Evolutionary conservation across 2,329 filamentous ascomycete genomes (phyloP), one percentile per base, ranked within the genome.

Genomic region (Alternaria angustiovoidea): DNA sequence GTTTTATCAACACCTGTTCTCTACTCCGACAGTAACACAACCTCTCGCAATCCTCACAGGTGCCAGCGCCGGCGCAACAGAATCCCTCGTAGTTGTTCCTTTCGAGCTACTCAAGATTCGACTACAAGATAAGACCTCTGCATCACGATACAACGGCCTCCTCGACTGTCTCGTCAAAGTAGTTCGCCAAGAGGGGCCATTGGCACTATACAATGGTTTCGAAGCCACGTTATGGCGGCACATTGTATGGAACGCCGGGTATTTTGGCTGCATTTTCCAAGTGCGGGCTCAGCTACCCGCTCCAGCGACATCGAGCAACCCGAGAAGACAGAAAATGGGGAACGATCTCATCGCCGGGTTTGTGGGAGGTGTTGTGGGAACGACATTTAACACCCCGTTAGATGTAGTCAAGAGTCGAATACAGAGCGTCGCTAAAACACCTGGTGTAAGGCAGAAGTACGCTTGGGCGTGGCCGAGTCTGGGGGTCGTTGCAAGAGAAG

Each of bases 361-460:
- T 55, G 69, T 74, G 5, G 72, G 72, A 2, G 72, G 72, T 5
- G 54, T 75, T 0, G 70, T 71, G 14, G 72, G 71, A 0, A 75
- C 72, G 8, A 74, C 72, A 48, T 66, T 74, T 5, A 74, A 75
- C 46, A 75, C 72, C 4, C 71, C 72, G 26, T 55, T 75, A 5
- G 72, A 75, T 60, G 72, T 75, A 26, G 69, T 75, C 20, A 75
- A 75, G 63, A 73, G 70, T 63, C 62, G 71, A 24, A 74, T 75
- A 51, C 72, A 75, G 57, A 74, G 71, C 34, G 70, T 73, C n/a
- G 71, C 70, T 3, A 73, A 67, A 49, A 64, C 70, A 5, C 43
- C 61, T 12, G 69, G 72, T 5, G 65, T 68, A n/a, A 67, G 57
- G 46, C 57, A 32, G 6, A 74, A 72, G 61, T 75, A 74, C 62